Conservation (phyloP, 441 rosid species). For the Dalechampia spathulata region DNA sequence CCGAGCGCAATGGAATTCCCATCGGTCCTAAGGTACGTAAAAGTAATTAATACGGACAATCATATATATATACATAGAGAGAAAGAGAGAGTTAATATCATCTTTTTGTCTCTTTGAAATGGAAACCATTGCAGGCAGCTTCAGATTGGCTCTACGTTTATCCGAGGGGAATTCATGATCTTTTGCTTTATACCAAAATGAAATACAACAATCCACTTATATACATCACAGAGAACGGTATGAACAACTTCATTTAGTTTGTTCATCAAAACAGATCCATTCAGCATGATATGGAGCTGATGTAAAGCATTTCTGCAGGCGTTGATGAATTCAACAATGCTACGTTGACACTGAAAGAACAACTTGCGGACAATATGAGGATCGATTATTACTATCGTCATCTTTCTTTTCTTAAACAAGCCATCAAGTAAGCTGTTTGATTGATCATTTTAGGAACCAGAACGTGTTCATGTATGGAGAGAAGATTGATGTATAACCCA, state of each 20-base stretch:
- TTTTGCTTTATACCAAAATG: constrained; percentile 31
- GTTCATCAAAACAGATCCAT: no score
- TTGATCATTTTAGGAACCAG: no score
- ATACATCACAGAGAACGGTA: constrained; percentile 58
- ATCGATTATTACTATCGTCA: constrained; percentile 21
- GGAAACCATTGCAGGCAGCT: constrained; percentile 26
- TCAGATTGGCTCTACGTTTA: constrained; percentile 36
- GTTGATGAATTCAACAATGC: constrained; percentile 24
- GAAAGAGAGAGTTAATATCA: no score
- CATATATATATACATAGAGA: not conserved
- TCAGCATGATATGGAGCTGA: not conserved
- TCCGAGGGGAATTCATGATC: constrained; percentile 35
- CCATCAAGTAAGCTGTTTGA: constrained; percentile 24
- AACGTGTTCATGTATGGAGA: no score
- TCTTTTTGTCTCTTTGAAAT: no score
- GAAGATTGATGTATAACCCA: no score
- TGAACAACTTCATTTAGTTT: no score
- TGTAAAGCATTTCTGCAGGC: constrained; percentile 12
- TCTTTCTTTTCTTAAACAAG: constrained; percentile 20
- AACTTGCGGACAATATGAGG: constrained; percentile 21
- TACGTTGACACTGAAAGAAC: constrained; percentile 17
- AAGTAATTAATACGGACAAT: not conserved
- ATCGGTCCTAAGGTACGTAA: constrained; percentile 17
- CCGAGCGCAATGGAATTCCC: constrained; percentile 24
- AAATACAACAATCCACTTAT: constrained; percentile 38